These are phyloP conservation scores for Trapa incisa DNA, from an alignment of 345 rosid genomes.

Conservation along the genomic window DNA sequence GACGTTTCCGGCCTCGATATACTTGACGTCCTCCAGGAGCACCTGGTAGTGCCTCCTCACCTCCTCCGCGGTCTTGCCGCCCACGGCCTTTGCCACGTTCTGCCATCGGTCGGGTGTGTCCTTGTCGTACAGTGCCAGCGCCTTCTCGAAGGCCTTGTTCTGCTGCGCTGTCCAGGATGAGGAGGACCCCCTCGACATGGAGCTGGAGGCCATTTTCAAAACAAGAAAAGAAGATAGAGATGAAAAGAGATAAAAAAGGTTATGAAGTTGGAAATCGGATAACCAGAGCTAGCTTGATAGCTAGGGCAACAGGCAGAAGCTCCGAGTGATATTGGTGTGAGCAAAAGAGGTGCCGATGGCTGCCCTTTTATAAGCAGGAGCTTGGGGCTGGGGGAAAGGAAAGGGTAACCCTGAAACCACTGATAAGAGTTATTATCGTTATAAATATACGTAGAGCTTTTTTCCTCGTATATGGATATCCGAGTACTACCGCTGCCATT, in stretches of 20 bases:
- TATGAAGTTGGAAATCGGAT: not conserved
- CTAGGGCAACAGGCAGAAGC: not conserved
- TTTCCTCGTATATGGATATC: not conserved
- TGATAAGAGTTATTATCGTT: not conserved
- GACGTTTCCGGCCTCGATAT: conserved; percentile 73
- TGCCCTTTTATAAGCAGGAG: conserved; percentile 52
- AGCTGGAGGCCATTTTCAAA: conserved; percentile 50
- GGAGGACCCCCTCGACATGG: conserved; percentile 61
- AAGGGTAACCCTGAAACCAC: not conserved
- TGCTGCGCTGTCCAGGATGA: conserved; percentile 73
- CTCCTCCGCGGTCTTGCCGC: conserved; percentile 75
- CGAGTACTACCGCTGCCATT: not conserved
- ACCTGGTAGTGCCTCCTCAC: conserved; percentile 69
- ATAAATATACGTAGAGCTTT: not conserved
- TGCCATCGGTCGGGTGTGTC: conserved; percentile 97
- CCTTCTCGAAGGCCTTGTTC: conserved; percentile 91
- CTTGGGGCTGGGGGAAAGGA: conserved; percentile 18
- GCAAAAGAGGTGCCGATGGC: conserved; percentile 35
- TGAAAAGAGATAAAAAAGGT: conserved; percentile 5
- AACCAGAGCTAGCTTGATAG: not conserved
- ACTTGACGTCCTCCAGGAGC: conserved; percentile 58
- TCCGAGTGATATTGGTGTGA: conserved; percentile 16
- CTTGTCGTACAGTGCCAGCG: conserved; percentile 75
- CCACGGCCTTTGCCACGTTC: conserved; percentile 87
- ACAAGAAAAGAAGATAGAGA: not conserved